Conservation (phyloP, 2,329 filamentous ascomycete genomes). For the Colletotrichum cuscutae region DNA sequence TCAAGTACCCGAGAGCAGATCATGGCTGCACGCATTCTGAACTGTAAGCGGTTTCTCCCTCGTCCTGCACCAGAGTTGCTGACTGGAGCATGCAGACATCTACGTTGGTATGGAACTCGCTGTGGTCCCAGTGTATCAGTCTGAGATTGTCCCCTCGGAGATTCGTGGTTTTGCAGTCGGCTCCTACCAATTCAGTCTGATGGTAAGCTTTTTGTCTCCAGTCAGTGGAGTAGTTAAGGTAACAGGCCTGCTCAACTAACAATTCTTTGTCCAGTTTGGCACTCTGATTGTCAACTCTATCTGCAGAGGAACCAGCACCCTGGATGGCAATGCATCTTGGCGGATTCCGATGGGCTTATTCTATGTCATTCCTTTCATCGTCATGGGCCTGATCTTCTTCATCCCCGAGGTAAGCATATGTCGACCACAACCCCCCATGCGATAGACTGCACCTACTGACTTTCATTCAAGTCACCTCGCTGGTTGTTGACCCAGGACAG, state of each 20-base stretch:
- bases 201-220: slow-evolving; percentile 16
- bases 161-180: slow-evolving; percentile 47
- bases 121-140: slow-evolving; percentile 49
- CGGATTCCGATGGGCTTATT: slow-evolving; percentile 48
- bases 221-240: too few relatives aligned
- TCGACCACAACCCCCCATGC: neutral
- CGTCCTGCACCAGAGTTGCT: neutral
- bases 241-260: neutral
- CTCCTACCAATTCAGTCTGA: slow-evolving; percentile 47
- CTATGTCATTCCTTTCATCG: slow-evolving; percentile 45
- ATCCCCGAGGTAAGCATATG: slow-evolving; percentile 40
- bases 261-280: slow-evolving; percentile 29
- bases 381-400: slow-evolving; percentile 42
- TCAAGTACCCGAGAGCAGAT: slow-evolving; percentile 44
- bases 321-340: slow-evolving; percentile 45
- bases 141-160: slow-evolving; percentile 45
- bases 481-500: slow-evolving; percentile 44
- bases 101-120: slow-evolving; percentile 54
- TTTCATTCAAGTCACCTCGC: slow-evolving; percentile 37
- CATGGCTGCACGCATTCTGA: slow-evolving; percentile 48
- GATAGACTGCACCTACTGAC: neutral
- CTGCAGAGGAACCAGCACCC: slow-evolving; percentile 43
- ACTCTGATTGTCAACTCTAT: slow-evolving; percentile 43
- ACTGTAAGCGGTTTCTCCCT: slow-evolving; percentile 36
- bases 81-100: slow-evolving; percentile 36